Conservation (phyloP, 139 green algal genomes). For the Chlamydomonas sphaeroides region DNA sequence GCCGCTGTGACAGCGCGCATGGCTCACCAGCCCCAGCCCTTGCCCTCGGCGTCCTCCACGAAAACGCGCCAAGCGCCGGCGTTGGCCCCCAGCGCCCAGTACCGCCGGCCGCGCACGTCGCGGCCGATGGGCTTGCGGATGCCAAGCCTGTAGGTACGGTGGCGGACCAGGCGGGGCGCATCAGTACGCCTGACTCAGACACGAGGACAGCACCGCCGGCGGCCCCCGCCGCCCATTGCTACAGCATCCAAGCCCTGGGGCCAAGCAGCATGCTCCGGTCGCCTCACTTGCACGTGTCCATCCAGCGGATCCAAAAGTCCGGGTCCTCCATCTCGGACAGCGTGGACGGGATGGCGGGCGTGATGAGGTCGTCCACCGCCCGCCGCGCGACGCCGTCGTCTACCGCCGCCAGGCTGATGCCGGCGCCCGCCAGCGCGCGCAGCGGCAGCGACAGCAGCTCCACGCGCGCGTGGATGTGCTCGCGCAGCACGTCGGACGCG, state of each 20-base stretch:
- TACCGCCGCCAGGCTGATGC: neutral
- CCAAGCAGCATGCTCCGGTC: no score
- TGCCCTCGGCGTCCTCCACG: slow-evolving; percentile 70
- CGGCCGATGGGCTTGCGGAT: slow-evolving; percentile 71
- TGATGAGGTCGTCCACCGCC: slow-evolving; percentile 10
- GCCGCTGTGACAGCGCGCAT: no score
- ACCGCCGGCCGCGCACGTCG: slow-evolving; percentile 72
- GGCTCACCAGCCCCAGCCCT: slow-evolving; percentile 59
- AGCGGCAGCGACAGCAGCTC: slow-evolving; percentile 52
- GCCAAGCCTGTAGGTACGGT: no score
- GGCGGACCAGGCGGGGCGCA: no score
- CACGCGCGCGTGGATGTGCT: slow-evolving; percentile 62
- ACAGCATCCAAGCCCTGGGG: no score
- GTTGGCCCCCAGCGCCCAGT: slow-evolving; percentile 83
- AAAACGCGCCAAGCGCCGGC: slow-evolving; percentile 77
- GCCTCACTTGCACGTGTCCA: slow-evolving; percentile 48
- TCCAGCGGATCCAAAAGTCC: slow-evolving; percentile 43
- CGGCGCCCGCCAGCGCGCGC: neutral
- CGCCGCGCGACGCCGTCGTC: slow-evolving; percentile 20
- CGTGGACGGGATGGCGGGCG: neutral
- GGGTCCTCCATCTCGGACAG: slow-evolving; percentile 23
- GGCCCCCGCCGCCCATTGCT: no score
- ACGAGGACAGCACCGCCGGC: no score
- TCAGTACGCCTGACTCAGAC: no score
- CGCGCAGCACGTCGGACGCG: slow-evolving; percentile 64